Evolutionary conservation across 371 early-diverging fungal genomes (phyloP).

Genomic region (Zychaea mexicana): DNA sequence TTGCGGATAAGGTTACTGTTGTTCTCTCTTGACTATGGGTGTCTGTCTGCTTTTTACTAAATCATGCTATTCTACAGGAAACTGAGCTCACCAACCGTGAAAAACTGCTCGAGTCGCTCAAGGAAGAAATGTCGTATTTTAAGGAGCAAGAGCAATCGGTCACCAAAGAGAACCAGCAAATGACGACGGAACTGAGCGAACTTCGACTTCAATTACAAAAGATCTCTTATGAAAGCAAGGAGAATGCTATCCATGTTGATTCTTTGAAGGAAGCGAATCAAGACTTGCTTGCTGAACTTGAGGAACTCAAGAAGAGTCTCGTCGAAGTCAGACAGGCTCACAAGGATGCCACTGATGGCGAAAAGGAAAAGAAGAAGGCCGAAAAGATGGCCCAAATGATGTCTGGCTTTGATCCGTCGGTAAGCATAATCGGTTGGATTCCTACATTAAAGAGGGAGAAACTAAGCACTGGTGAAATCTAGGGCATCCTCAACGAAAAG

Average conservation of each 20-base stretch:
- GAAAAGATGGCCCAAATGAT: constrained; percentile 89
- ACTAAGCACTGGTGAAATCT: no score
- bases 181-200: constrained; percentile 69
- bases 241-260: constrained; percentile 80
- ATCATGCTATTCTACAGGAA: constrained; percentile 41
- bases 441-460: no score
- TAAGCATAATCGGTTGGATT: no score
- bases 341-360: constrained; percentile 54
- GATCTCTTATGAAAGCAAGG: constrained; percentile 83
- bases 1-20: constrained; percentile 71
- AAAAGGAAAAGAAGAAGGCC: constrained; percentile 77
- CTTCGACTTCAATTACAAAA: constrained; percentile 83
- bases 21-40: no score
- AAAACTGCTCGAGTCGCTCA: constrained; percentile 56
- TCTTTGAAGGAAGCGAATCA: constrained; percentile 82
- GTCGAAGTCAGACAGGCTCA: constrained; percentile 43
- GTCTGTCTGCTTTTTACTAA: no score
- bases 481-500: constrained; percentile 71
- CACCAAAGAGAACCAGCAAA: constrained; percentile 73
- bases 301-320: constrained; percentile 67
- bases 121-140: constrained; percentile 68
- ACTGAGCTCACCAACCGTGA: constrained; percentile 59
- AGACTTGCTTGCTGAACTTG: constrained; percentile 70
- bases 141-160: constrained; percentile 63
- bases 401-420: constrained; percentile 83